phyloP scores from a whole-genome alignment of 768 basidiomycete species.

The button mushroom (Agaricus bisporus) region DNA sequence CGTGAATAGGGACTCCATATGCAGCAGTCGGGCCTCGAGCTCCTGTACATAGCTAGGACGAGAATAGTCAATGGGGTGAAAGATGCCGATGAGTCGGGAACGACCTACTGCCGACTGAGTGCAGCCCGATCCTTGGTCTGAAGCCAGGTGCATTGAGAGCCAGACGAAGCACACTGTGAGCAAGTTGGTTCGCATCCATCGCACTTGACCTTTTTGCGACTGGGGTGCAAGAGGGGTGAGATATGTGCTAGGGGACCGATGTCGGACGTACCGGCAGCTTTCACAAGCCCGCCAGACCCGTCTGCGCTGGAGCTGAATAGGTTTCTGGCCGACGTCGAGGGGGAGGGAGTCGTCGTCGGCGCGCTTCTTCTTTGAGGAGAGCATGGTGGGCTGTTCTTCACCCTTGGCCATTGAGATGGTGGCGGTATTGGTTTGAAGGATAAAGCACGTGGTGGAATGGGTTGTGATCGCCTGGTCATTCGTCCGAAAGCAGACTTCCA shows the following conservation, averaged over 20 bases:
- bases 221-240: constrained; percentile 23
- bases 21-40: constrained; percentile 78
- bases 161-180: constrained; percentile 70
- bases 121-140: constrained; percentile 91
- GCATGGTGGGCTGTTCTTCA: constrained; percentile 41
- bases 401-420: constrained; percentile 36
- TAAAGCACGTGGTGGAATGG: constrained; percentile 2
- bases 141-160: constrained; percentile 80
- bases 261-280: constrained; percentile 64
- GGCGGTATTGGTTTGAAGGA: constrained; percentile 17
- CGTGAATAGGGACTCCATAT: constrained; percentile 83
- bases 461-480: too few relatives aligned
- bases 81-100: not conserved
- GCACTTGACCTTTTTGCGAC: constrained; percentile 92
- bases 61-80: constrained; percentile 8
- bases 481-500: too few relatives aligned
- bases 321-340: constrained; percentile 56
- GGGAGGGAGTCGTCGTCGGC: constrained; percentile 51
- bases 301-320: constrained; percentile 70
- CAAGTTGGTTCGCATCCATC: constrained; percentile 85
- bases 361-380: constrained; percentile 73
- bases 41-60: constrained; percentile 78
- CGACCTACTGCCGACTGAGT: constrained; percentile 77
- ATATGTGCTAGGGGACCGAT: constrained; percentile 15
- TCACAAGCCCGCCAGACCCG: constrained; percentile 90